These are phyloP conservation scores for Huntiella abstrusa DNA, from an alignment of 2,329 filamentous ascomycete genomes.

Conservation along the genomic window DNA sequence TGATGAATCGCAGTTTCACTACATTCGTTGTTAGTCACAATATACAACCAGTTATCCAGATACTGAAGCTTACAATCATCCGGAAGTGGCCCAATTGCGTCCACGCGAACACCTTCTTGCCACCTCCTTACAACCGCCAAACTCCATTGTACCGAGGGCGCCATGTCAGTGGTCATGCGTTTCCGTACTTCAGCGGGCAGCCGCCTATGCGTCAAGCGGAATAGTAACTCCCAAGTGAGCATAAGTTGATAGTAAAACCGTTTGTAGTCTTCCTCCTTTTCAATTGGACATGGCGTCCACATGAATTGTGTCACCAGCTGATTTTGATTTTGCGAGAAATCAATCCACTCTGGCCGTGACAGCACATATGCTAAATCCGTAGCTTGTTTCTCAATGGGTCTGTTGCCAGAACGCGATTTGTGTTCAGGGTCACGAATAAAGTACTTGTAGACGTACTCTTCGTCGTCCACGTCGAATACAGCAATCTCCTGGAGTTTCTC, in stretches of 20 bases:
- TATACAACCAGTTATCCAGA: neutral
- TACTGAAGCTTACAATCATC: constrained; percentile 5
- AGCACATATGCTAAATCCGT: constrained; percentile 51
- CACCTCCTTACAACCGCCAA: constrained; percentile 55
- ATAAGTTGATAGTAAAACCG: constrained; percentile 63
- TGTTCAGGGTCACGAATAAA: constrained; percentile 51
- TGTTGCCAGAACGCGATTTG: constrained; percentile 23
- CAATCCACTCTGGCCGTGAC: constrained; percentile 51
- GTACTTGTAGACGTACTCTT: constrained; percentile 39
- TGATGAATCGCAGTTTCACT: constrained; percentile 44
- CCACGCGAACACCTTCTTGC: constrained; percentile 50
- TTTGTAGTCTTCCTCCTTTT: constrained; percentile 38
- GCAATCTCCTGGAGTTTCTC: constrained; percentile 33
- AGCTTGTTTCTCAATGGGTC: constrained; percentile 50
- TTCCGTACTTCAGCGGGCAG: constrained; percentile 46
- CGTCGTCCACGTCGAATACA: constrained; percentile 30
- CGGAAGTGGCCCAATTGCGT: constrained; percentile 30
- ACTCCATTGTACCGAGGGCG: constrained; percentile 53
- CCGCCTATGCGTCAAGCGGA: constrained; percentile 44
- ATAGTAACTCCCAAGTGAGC: constrained; percentile 50
- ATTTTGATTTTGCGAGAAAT: constrained; percentile 50
- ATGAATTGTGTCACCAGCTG: constrained; percentile 60
- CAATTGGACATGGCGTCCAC: constrained; percentile 33
- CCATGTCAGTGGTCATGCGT: constrained; percentile 43
- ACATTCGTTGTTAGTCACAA: constrained; percentile 1